These are phyloP conservation scores for Xanthoparmelia taractica DNA, from an alignment of 495 filamentous ascomycete genomes.

Conservation along the genomic window DNA sequence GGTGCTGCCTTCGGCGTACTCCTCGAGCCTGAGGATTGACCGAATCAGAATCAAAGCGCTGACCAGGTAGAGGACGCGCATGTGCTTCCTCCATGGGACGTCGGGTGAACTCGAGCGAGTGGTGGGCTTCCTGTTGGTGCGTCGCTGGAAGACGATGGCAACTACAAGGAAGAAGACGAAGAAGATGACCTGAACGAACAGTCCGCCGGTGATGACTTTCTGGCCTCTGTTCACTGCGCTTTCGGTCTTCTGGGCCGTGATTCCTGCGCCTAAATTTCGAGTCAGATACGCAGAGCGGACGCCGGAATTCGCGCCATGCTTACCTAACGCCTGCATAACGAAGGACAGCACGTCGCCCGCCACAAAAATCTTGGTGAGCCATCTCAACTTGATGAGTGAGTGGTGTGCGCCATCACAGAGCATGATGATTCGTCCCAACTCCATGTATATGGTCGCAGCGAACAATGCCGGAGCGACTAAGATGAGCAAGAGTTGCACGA, in stretches of 20 bases:
- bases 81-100: slow-evolving; percentile 44
- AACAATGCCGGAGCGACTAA: slow-evolving; percentile 32
- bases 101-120: slow-evolving; percentile 9
- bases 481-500: slow-evolving; percentile 37
- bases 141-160: slow-evolving; percentile 31
- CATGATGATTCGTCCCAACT: slow-evolving; percentile 29
- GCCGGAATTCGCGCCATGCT: slow-evolving; percentile 20
- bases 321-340: slow-evolving; percentile 38
- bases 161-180: slow-evolving; percentile 44
- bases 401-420: slow-evolving; percentile 31
- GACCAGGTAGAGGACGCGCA: slow-evolving; percentile 46
- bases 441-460: slow-evolving; percentile 33
- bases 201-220: slow-evolving; percentile 44
- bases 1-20: slow-evolving; percentile 51
- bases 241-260: slow-evolving; percentile 35
- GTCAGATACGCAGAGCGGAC: slow-evolving; percentile 27
- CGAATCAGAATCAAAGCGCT: slow-evolving; percentile 53
- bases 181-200: slow-evolving; percentile 43
- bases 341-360: slow-evolving; percentile 43
- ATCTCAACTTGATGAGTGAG: slow-evolving; percentile 36
- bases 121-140: slow-evolving; percentile 27
- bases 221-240: slow-evolving; percentile 40
- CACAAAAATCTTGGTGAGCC: slow-evolving; percentile 44
- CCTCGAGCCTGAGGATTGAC: slow-evolving; percentile 53
- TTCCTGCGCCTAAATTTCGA: slow-evolving; percentile 42